These are phyloP conservation scores for Solanum virginianum DNA, from an alignment of 257 asterid species.

Conservation along the genomic window DNA sequence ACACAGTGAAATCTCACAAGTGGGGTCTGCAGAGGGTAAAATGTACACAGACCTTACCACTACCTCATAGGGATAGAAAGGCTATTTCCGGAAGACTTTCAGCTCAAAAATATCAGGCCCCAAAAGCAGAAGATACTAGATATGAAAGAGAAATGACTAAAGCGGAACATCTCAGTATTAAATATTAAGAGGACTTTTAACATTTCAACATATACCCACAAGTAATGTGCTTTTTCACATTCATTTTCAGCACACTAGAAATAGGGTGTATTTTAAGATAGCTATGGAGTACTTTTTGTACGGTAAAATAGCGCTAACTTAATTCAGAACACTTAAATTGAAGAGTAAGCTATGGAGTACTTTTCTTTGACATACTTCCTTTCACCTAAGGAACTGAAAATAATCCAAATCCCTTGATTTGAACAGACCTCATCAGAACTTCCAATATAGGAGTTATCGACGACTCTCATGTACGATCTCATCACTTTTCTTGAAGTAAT, in stretches of 20 bases:
- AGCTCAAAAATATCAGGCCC: no score
- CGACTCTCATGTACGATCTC: constrained; percentile 38
- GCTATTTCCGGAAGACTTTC: no score
- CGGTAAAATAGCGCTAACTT: neutral
- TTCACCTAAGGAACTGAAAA: neutral
- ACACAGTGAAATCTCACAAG: no score
- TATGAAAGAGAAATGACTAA: no score
- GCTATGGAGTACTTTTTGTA: neutral
- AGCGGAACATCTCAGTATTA: neutral
- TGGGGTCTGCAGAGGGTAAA: no score
- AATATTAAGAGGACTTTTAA: neutral
- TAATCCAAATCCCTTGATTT: neutral
- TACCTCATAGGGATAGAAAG: no score
- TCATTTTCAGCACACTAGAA: neutral
- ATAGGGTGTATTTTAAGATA: neutral
- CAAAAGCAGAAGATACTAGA: no score
- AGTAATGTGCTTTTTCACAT: neutral
- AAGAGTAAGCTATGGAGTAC: neutral
- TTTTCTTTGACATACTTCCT: neutral
- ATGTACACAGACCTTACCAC: no score
- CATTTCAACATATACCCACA: neutral
- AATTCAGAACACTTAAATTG: neutral
- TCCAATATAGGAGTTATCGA: constrained; percentile 40
- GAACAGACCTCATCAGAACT: constrained; percentile 44
- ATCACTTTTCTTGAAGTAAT: constrained; percentile 34